phyloP scores from a whole-genome alignment of 2,329 filamentous ascomycete species.

The Ceratocystis variospora region DNA sequence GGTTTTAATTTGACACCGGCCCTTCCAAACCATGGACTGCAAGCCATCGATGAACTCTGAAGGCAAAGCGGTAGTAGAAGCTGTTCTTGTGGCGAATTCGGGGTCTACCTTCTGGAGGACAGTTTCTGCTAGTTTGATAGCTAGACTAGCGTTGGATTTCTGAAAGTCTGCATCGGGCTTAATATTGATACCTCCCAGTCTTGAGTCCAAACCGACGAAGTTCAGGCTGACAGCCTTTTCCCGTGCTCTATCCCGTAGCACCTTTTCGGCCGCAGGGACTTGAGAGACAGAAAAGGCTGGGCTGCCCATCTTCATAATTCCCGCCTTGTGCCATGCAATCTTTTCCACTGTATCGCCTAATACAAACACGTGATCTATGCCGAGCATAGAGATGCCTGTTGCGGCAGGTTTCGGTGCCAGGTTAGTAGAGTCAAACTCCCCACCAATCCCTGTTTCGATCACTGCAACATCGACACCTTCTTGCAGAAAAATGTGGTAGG shows the following conservation, averaged over 20 bases:
- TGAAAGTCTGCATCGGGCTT: constrained; percentile 43
- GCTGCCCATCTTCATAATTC: constrained; percentile 49
- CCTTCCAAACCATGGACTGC: constrained; percentile 61
- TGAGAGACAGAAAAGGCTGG: constrained; percentile 47
- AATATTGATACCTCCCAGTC: constrained; percentile 35
- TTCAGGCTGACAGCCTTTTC: constrained; percentile 38
- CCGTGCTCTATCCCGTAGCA: constrained; percentile 36
- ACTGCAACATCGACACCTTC: constrained; percentile 50
- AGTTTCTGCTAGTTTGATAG: constrained; percentile 38
- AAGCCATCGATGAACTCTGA: constrained; percentile 57
- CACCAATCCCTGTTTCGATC: constrained; percentile 54
- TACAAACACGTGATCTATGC: constrained; percentile 52
- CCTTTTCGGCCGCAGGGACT: constrained; percentile 31
- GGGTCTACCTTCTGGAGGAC: constrained; percentile 35
- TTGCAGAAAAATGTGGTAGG: constrained; percentile 50
- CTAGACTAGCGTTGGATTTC: constrained; percentile 43
- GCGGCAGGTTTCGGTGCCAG: constrained; percentile 44
- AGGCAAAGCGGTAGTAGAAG: constrained; percentile 34
- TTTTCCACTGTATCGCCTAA: constrained; percentile 49
- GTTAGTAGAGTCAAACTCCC: constrained; percentile 57
- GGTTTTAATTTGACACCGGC: constrained; percentile 53
- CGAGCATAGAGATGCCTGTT: constrained; percentile 50
- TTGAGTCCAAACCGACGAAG: constrained; percentile 34
- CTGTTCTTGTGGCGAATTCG: constrained; percentile 19
- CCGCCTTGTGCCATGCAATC: constrained; percentile 63